Percentiles rank a stretch among this genome's conserved stretches.
Evolutionary conservation across 2,329 filamentous ascomycete genomes (phyloP).

Genomic region (Ascocoryne sarcoides): DNA sequence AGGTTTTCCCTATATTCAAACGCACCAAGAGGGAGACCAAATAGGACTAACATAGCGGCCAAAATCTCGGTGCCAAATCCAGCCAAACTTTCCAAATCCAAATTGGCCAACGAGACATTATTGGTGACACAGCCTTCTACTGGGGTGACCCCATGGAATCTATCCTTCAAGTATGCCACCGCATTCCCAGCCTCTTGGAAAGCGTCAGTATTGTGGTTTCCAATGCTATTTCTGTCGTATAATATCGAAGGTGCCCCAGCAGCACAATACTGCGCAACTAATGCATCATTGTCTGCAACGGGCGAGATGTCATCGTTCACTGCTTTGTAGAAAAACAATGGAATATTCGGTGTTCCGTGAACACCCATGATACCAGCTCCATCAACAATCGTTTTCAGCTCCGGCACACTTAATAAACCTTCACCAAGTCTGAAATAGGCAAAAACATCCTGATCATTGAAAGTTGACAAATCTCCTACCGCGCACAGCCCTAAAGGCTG

Average conservation of each 20-base stretch:
- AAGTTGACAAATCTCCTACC: not conserved
- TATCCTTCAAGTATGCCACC: conserved; percentile 4
- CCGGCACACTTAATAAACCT: not conserved
- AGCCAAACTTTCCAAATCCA: not conserved
- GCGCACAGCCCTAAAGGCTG: conserved; percentile 1
- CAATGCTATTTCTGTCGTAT: conserved; percentile 1
- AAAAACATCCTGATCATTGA: not conserved
- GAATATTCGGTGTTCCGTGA: conserved; percentile 2
- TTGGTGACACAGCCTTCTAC: not conserved
- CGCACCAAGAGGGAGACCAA: no score
- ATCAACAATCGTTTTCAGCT: conserved; percentile 1
- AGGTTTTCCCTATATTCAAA: no score
- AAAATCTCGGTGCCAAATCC: conserved; percentile 2
- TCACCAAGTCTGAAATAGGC: conserved; percentile 1
- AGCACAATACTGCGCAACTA: conserved; percentile 2
- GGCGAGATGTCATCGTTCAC: conserved; percentile 2
- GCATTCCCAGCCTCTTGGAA: conserved; percentile 2
- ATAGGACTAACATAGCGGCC: not conserved
- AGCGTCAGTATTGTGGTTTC: not conserved
- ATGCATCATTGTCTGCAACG: not conserved
- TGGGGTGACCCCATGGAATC: conserved; percentile 3
- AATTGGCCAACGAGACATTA: not conserved
- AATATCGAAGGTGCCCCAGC: not conserved
- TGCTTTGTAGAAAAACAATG: conserved; percentile 5
- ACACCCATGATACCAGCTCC: conserved; percentile 4